These are phyloP conservation scores for Huntiella bhutanensis DNA, from an alignment of 2,329 filamentous ascomycete genomes.

Conservation along the genomic window DNA sequence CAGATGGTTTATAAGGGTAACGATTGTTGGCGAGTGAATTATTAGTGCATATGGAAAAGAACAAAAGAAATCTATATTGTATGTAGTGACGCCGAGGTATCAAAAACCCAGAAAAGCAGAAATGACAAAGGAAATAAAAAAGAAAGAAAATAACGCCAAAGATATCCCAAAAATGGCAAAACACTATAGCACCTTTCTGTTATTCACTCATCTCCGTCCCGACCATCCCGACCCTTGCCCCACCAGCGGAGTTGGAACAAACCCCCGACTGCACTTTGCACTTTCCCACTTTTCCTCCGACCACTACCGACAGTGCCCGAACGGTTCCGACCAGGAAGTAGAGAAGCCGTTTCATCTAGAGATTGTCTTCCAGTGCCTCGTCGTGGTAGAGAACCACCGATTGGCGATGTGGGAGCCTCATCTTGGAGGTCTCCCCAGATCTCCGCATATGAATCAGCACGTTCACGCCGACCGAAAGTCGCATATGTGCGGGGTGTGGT, in stretches of 20 bases:
- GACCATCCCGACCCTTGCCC: too few relatives aligned
- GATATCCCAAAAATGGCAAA: not conserved
- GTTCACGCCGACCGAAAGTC: constrained; percentile 15
- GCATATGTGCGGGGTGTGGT: constrained; percentile 12
- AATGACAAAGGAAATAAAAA: not conserved
- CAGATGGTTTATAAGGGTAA: too few relatives aligned
- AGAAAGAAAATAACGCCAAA: not conserved
- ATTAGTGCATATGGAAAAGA: not conserved
- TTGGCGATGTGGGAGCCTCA: constrained; percentile 20
- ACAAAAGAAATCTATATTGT: not conserved
- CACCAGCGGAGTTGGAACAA: constrained; percentile 39
- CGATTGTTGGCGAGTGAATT: not conserved
- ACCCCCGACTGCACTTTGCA: constrained; percentile 32
- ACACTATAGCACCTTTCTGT: too few relatives aligned
- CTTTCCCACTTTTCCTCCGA: constrained; percentile 11
- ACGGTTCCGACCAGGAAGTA: too few relatives aligned
- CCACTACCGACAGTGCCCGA: too few relatives aligned
- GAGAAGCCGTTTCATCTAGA: too few relatives aligned
- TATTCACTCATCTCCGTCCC: too few relatives aligned
- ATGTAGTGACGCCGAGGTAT: not conserved
- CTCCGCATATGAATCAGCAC: constrained; percentile 38
- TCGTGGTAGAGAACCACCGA: too few relatives aligned
- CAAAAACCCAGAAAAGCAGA: constrained; percentile 1
- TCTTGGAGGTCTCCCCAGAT: constrained; percentile 85
- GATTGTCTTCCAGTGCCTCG: too few relatives aligned